Base-by-base conservation (phyloP, 352 stramenopile species). In the Globisporangium cylindrosporum region DNA sequence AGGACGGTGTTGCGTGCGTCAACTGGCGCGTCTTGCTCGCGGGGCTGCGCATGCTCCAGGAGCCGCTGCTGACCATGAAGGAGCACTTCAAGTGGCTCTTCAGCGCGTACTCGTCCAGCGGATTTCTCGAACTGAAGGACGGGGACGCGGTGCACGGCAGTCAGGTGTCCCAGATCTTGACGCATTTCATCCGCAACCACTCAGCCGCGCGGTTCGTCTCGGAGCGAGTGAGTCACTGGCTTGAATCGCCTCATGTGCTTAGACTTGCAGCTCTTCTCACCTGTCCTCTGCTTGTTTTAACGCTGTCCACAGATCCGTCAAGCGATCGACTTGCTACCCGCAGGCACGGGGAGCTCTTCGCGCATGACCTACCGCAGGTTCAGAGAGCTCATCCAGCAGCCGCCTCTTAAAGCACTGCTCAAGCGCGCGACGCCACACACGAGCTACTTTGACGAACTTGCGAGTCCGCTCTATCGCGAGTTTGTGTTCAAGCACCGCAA, bases 21-120 rank as follows among this genome's bases (percentile, higher is more conserved):
- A 88, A 94, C 69, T 94, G 86, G 86, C 82, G 79, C 22, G 66
- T 84, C 27, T 61, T 92, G 38, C 82, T 94, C 46, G 62, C 80
- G 15, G 74, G 66, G 8, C 62, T 92, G n/a, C 78, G 77, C 27
- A 81, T 91, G 73, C 80, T 92, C 24, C 74, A 81, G 57, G 68
- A 90, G 53, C 85, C 83, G n/a, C 64, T 90, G 57, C 54, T 86
- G 56, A 72, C 74, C 15, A 71, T 89, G 54, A 73, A 73, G 20
- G 80, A 90, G 61, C 84, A 92, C 27, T 58, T 91, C 25, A 58
- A 49, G 15, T 93, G 81, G 81, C 72, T 75, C 15, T 92, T 92
- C 43, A 78, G 75, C 48, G 69, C 84, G 34, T 92, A 88, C 57
- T 65, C 71, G 3, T 90, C 81, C 46, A 73, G 70, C 32, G 81